phyloP scores from a whole-genome alignment of 1,284 basidiomycete genomes.

The Boletus nobilissimus region DNA sequence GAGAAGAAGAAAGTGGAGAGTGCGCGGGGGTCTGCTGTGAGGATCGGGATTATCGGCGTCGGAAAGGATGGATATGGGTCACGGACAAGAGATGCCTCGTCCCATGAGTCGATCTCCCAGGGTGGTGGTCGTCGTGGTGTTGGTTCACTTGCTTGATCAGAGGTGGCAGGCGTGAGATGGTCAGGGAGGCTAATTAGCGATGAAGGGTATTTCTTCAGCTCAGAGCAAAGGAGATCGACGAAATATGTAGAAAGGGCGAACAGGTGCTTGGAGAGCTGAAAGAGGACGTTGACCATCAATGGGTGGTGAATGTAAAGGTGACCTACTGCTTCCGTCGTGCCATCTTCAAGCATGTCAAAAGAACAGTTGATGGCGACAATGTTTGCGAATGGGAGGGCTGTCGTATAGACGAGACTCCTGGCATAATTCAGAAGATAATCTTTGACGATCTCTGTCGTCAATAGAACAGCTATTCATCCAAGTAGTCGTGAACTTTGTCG shows the following conservation, averaged over 20 bases:
- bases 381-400: constrained; percentile 79
- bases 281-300: background rate
- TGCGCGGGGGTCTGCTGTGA: constrained; percentile 78
- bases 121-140: constrained; percentile 39
- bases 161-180: constrained; percentile 27
- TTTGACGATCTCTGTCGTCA: constrained; percentile 77
- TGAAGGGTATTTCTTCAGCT: constrained; percentile 39
- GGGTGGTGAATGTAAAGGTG: constrained; percentile 1
- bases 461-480: constrained; percentile 71
- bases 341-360: constrained; percentile 80
- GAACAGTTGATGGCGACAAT: constrained; percentile 80
- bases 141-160: background rate
- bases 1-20: constrained; percentile 73
- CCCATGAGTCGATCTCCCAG: constrained; percentile 39
- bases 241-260: constrained; percentile 55
- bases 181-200: constrained; percentile 41
- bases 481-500: background rate
- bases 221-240: constrained; percentile 47
- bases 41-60: constrained; percentile 87
- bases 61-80: constrained; percentile 14
- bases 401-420: constrained; percentile 90
- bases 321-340: constrained; percentile 66
- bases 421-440: constrained; percentile 95
- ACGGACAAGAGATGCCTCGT: background rate
- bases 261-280: constrained; percentile 56